Evolutionary conservation across 2,329 filamentous ascomycete genomes (phyloP).

Genomic region (Alternaria sp.): DNA sequence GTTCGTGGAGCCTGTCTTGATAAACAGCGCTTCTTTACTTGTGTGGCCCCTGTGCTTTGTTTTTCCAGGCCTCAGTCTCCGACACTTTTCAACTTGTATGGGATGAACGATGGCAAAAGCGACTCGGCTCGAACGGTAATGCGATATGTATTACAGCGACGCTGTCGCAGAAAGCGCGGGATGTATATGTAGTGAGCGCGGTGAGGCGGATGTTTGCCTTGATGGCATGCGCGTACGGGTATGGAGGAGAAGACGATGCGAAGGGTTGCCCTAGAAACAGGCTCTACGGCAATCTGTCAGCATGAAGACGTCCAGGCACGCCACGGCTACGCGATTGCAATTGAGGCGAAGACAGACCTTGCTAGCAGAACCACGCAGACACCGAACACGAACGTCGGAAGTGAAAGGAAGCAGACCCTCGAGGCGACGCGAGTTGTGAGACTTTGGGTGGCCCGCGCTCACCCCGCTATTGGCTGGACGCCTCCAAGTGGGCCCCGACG

Average conservation of each 20-base stretch:
- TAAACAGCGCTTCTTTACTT: background rate
- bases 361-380: slow-evolving; percentile 12
- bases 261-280: slow-evolving; percentile 34
- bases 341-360: slow-evolving; percentile 14
- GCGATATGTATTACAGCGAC: slow-evolving; percentile 5
- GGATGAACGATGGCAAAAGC: background rate
- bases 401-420: slow-evolving; percentile 20
- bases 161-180: background rate
- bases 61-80: background rate
- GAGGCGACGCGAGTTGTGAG: slow-evolving; percentile 25
- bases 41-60: background rate
- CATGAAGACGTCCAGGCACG: slow-evolving; percentile 7
- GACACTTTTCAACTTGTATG: background rate
- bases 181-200: slow-evolving; percentile 1
- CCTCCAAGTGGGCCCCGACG: background rate
- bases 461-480: slow-evolving; percentile 11
- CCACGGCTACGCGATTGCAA: slow-evolving; percentile 11
- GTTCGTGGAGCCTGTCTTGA: background rate
- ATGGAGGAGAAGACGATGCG: slow-evolving; percentile 15
- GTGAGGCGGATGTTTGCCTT: slow-evolving; percentile 31
- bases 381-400: slow-evolving; percentile 16
- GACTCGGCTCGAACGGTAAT: background rate
- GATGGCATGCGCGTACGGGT: slow-evolving; percentile 5
- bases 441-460: slow-evolving; percentile 21
- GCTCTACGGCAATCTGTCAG: slow-evolving; percentile 22